Conservation (phyloP, 2,329 filamentous ascomycete genomes). For the Pseudopithomyces maydicus region DNA sequence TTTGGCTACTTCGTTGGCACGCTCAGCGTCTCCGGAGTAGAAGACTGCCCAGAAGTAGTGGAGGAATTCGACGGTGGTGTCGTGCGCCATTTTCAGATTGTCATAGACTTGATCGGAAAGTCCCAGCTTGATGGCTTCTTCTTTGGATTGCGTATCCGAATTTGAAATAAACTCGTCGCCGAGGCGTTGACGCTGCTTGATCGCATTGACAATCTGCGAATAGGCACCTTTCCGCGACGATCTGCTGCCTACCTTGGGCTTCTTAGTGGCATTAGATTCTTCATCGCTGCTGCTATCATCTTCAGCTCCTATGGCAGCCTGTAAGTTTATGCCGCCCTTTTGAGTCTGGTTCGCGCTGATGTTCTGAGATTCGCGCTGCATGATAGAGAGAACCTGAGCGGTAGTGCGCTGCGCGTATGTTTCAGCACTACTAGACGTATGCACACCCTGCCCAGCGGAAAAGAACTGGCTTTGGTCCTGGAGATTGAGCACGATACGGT, state of each 20-base stretch:
- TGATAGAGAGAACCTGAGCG: constrained; percentile 65
- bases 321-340: constrained; percentile 58
- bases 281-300: constrained; percentile 66
- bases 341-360: constrained; percentile 35
- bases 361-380: constrained; percentile 67
- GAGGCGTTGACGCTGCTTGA: constrained; percentile 66
- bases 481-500: constrained; percentile 82
- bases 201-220: constrained; percentile 68
- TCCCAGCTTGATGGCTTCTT: constrained; percentile 36
- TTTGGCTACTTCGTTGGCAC: constrained; percentile 79
- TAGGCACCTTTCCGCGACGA: constrained; percentile 68
- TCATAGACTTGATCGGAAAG: constrained; percentile 60
- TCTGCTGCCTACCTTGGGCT: constrained; percentile 70
- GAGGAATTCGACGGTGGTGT: constrained; percentile 93
- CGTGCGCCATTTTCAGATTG: constrained; percentile 76
- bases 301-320: constrained; percentile 68
- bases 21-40: constrained; percentile 81
- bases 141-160: constrained; percentile 26
- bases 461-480: constrained; percentile 87
- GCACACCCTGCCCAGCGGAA: constrained; percentile 55
- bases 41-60: constrained; percentile 96
- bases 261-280: constrained; percentile 63
- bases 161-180: constrained; percentile 48
- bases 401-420: constrained; percentile 74
- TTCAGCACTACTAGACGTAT: constrained; percentile 54